A percentile compares a stretch with the other conserved stretches of the same genome.
phyloP scores from a whole-genome alignment of 441 rosid species.

The Gossypium aridum region DNA sequence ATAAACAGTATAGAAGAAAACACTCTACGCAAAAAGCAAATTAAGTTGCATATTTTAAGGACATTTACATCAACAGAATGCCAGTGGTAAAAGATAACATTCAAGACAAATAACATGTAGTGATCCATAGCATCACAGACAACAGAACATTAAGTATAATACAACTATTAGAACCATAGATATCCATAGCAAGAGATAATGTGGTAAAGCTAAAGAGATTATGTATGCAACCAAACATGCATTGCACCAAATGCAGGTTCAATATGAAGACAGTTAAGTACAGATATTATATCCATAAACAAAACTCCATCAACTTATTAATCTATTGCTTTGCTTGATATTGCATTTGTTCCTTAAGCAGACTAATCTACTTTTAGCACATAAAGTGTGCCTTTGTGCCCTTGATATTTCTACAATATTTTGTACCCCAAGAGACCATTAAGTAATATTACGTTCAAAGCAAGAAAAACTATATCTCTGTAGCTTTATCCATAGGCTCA shows the following conservation, averaged over 20 bases:
- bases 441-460: neutral
- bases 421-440: neutral
- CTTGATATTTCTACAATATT: neutral
- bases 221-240: neutral
- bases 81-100: neutral
- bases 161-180: neutral
- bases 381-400: neutral
- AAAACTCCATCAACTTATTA: neutral
- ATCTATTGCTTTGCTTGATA: neutral
- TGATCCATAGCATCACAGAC: neutral
- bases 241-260: neutral
- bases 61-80: neutral
- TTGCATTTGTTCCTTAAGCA: neutral
- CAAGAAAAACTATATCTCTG: neutral
- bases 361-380: neutral
- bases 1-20: neutral
- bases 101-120: neutral
- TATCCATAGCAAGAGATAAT: neutral
- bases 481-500: neutral
- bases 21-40: slow-evolving; percentile 2
- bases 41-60: neutral
- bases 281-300: neutral
- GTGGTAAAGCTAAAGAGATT: neutral
- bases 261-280: neutral
- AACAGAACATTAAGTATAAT: neutral